Conservation (phyloP, 352 stramenopile genomes). For the Phytophthora syringae region DNA sequence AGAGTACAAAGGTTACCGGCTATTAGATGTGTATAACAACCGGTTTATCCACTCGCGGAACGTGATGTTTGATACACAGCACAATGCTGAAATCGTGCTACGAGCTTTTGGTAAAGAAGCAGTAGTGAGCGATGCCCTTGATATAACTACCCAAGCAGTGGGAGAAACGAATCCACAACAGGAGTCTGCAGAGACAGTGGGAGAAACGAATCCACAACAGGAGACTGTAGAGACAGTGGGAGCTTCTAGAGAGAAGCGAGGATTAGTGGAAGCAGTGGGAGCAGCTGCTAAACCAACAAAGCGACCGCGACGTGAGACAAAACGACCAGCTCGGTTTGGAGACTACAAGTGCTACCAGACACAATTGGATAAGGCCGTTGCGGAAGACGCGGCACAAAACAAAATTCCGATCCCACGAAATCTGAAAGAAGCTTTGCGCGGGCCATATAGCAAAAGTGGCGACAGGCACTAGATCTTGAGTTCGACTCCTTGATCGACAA, state of each 20-base stretch:
- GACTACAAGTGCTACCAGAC: too few relatives aligned
- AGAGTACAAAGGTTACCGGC: conserved; percentile 11
- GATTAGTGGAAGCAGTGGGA: too few relatives aligned
- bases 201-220: background rate
- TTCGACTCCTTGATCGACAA: conserved; percentile 17
- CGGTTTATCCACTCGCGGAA: background rate
- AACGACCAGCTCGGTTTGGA: too few relatives aligned
- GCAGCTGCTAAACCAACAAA: too few relatives aligned
- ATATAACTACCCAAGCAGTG: too few relatives aligned
- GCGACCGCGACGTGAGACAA: too few relatives aligned
- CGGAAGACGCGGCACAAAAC: conserved; percentile 4
- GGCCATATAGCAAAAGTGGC: conserved; percentile 12
- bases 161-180: too few relatives aligned
- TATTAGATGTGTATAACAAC: conserved; percentile 7
- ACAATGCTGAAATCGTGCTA: background rate
- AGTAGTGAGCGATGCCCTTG: background rate
- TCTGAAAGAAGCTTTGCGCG: conserved; percentile 18
- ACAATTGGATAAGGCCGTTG: too few relatives aligned
- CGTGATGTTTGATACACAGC: conserved; percentile 7
- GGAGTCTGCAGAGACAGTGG: conserved; percentile 1
- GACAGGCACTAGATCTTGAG: conserved; percentile 8
- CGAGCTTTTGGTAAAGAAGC: background rate
- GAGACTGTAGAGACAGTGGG: conserved; percentile 1
- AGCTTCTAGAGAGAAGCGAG: background rate
- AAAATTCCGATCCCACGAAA: too few relatives aligned